Base-by-base conservation (phyloP, 305 asterid genomes). In the Rubia tinctorum region DNA sequence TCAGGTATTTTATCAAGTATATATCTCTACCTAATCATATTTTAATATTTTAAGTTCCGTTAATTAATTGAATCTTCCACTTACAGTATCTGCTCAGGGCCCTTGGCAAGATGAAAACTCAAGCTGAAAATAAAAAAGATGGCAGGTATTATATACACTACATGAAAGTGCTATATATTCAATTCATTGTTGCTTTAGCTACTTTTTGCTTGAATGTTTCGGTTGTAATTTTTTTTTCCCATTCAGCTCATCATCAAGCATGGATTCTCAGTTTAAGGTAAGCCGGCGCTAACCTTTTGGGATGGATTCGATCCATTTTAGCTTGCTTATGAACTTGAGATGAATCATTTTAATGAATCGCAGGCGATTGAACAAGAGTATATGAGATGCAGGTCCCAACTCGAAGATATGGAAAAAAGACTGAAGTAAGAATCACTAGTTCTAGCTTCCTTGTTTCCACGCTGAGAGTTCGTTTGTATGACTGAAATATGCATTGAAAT, bases 341-440 rank as follows among this genome's bases (percentile, higher is more conserved):
- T 69, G 8, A n/a, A 73, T 69, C 51, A 43, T 0, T 39, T 39
- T 0, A 18, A 23, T 34, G 8, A 22, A 14, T 81, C 77, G 40
- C 90, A 93, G 98, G 95, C 87, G 76, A 78, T 90, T 78, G 95
- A 90, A 74, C 93, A 85, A 75, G 92, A 94, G 77, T 70, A 91
- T 53, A 23, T 86, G 45, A 82, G 82, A 78, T 89, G 84, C 80
- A 90, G 85, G 78, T 78, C 85, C 77, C 91, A 87, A 51, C 77
- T 91, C 22, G 95, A 83, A 69, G 88, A 91, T n/a, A 78, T 82
- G 91, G 97, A 88, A 82, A 91, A 84, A 73, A 84, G 84, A 66
- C 62, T 91, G 30, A 89, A 93, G 99, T 34, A 49, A 49, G 22
- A 15, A 2, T 15, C 17, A 18, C 60, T 12, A 14, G 39, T 34